Conservation (phyloP, 306 rosid genomes). For the Urtica urens region DNA sequence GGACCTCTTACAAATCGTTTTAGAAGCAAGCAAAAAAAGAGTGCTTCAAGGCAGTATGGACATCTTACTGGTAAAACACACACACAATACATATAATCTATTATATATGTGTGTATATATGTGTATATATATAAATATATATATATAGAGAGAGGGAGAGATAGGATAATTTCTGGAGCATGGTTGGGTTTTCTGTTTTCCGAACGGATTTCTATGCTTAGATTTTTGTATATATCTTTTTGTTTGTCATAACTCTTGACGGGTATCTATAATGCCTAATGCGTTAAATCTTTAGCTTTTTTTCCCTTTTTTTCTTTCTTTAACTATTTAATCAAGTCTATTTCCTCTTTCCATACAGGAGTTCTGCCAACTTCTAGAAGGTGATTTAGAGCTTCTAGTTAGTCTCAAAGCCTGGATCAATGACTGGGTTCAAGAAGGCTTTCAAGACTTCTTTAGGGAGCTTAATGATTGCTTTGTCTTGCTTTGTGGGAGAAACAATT, state of each 20-base stretch:
- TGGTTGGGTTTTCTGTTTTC: too few species aligned
- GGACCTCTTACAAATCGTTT: conserved; percentile 46
- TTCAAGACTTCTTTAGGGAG: conserved; percentile 67
- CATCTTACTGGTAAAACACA: conserved; percentile 61
- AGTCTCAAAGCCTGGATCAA: conserved; percentile 44
- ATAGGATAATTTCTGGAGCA: too few species aligned
- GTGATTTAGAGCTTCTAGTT: conserved; percentile 42
- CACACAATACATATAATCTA: too few species aligned
- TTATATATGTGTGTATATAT: too few species aligned
- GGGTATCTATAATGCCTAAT: too few species aligned
- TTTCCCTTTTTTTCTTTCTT: conserved; percentile 11
- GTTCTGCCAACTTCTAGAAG: conserved; percentile 65
- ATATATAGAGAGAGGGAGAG: too few species aligned
- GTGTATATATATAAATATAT: too few species aligned
- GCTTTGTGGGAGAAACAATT: conserved; percentile 52
- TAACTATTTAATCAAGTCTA: background rate
- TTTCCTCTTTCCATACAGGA: conserved; percentile 35
- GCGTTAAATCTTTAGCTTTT: background rate
- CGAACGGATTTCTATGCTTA: background rate
- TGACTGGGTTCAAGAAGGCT: conserved; percentile 92
- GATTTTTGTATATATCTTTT: conserved; percentile 5
- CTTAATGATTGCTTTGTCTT: conserved; percentile 57
- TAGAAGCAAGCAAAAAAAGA: conserved; percentile 63
- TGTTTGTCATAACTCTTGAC: too few species aligned
- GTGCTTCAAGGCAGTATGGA: conserved; percentile 78